Conservation (phyloP, 164 flowering plant species). For the Chimonanthus praecox region DNA sequence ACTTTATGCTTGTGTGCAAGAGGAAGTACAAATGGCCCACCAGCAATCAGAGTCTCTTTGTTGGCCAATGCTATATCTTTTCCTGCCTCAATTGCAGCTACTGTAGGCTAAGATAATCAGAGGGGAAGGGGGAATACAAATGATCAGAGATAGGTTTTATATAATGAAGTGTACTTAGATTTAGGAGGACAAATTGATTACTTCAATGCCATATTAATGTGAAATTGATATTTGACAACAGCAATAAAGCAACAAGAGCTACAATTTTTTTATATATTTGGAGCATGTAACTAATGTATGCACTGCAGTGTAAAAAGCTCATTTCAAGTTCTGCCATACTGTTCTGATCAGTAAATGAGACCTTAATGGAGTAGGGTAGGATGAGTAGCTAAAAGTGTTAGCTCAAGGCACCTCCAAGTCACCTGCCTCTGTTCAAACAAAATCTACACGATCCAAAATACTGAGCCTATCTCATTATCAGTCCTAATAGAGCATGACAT, state of each 20-base stretch:
- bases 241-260: neutral
- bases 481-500: neutral
- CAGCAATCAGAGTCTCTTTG: constrained; percentile 94
- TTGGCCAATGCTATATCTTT: constrained; percentile 95
- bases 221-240: neutral
- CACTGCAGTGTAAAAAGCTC: neutral
- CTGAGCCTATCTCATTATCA: neutral
- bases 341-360: too few species aligned
- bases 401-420: neutral
- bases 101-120: constrained; percentile 63
- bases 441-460: neutral
- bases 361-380: too few species aligned
- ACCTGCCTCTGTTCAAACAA: neutral
- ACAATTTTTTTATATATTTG: neutral
- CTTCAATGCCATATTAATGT: neutral
- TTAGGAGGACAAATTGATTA: neutral
- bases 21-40: constrained; percentile 98
- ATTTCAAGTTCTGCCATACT: too few species aligned
- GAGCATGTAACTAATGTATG: neutral
- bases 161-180: neutral
- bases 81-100: constrained; percentile 98
- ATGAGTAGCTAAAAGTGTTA: neutral
- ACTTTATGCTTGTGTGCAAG: constrained; percentile 91
- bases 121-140: neutral
- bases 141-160: neutral